Evolutionary conservation across 257 asterid species (phyloP).

Genomic region (Cinchona pubescens): DNA sequence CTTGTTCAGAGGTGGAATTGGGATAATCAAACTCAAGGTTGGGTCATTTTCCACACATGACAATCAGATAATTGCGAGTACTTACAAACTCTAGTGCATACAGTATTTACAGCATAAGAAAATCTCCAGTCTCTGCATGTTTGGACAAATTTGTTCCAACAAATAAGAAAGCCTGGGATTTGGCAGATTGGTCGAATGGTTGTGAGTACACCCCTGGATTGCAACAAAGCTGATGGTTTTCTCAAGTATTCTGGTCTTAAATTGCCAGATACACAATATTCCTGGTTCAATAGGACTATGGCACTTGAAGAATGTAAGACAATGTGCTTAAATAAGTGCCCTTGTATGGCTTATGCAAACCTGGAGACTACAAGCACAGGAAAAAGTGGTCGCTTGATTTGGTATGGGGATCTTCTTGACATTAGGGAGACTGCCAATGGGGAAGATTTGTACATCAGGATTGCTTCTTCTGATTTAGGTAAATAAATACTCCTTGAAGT

Average conservation of each 20-base stretch:
- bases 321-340: conserved; percentile 24
- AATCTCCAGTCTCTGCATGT: conserved; percentile 33
- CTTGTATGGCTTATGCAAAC: conserved; percentile 24
- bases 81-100: conserved; percentile 27
- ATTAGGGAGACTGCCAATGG: conserved; percentile 20
- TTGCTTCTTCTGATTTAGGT: conserved; percentile 30
- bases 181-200: conserved; percentile 23
- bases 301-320: conserved; percentile 14
- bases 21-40: conserved; percentile 9
- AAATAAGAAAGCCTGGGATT: conserved; percentile 15
- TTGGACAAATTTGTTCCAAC: conserved; percentile 28
- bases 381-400: conserved; percentile 29
- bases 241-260: conserved; percentile 14
- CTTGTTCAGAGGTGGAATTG: conserved; percentile 26
- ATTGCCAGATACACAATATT: conserved; percentile 24
- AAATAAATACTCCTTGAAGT: neutral
- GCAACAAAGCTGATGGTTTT: conserved; percentile 24
- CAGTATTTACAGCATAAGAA: conserved; percentile 22
- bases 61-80: conserved; percentile 34
- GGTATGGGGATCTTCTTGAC: conserved; percentile 25
- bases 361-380: conserved; percentile 1
- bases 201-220: conserved; percentile 12
- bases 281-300: neutral
- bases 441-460: conserved; percentile 28
- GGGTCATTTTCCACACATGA: conserved; percentile 17